Base-by-base conservation (phyloP, 805 yeast genomes). In the Torulaspora quercuum region DNA sequence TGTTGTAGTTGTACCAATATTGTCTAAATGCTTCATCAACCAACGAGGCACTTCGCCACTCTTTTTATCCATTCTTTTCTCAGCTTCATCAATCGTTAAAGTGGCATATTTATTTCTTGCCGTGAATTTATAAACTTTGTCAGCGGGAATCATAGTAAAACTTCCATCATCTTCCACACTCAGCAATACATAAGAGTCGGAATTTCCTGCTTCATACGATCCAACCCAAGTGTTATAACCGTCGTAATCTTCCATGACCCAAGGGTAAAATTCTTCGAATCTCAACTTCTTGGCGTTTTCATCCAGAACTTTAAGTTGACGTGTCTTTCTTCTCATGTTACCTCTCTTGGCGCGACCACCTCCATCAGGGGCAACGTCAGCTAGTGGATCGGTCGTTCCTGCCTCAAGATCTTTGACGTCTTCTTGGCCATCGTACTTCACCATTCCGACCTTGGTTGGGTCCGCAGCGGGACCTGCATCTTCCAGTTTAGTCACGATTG, bases 241-340 rank as follows among this genome's bases (percentile, higher is more conserved):
- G 54, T 88, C 96, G 59, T 84, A 90, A 64, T 92, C 98, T 65
- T 92, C 98, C 71, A 92, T 68, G 11, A 92, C 95, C 98, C 98
- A 92, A 0, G 98, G 98, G 53, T 85, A 90, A 59, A 82, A 86
- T 64, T 92, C 98, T 64, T 92, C 98, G 57, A 90, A 92, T 56
- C 97, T 72, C 45, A 92, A 68, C 55, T 78, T 82, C 45, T 90
- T 74, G 43, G 86, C 89, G 6, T 76, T 76, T 50, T 89, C 97
- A 53, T 87, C 87, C 57, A 86, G 77, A 17, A 81, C 75, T 49
- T 75, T 79, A 12, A 87, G 76, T 60, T 89, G 95, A 52, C 89
- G 75, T 2, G 97, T 88, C 58, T 88, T 88, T 47, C 84, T 75
- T 57, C 81, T 82, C 65, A 41, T 75, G 58, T 72, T 74, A 41